Conservation (phyloP, 1,139 yeast species). For the Blastobotrys apis region DNA sequence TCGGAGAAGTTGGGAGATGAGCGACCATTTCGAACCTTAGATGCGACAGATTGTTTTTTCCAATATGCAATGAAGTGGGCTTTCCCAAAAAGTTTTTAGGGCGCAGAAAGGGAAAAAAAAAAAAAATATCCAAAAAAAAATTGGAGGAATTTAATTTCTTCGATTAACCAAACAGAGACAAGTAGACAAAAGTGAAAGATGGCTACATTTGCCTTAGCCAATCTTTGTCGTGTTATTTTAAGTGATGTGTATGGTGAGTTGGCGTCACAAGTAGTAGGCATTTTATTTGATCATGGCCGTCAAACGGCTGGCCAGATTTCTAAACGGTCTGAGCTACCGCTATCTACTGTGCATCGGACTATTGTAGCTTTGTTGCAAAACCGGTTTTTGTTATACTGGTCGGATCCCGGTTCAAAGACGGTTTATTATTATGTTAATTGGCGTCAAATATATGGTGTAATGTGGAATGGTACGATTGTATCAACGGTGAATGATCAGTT, state of each 20-base stretch:
- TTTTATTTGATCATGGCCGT: constrained; percentile 36
- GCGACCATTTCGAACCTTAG: too few relatives aligned
- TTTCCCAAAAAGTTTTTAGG: too few relatives aligned
- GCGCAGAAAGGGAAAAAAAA: too few relatives aligned
- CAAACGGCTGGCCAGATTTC: constrained; percentile 33
- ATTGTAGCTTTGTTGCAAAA: constrained; percentile 40
- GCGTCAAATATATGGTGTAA: constrained; percentile 56
- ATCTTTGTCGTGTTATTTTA: constrained; percentile 34
- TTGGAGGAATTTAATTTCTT: too few relatives aligned
- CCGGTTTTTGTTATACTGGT: constrained; percentile 40
- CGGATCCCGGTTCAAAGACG: constrained; percentile 37
- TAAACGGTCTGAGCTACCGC: constrained; percentile 29
- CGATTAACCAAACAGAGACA: too few relatives aligned
- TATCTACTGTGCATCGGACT: constrained; percentile 34
- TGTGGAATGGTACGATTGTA: constrained; percentile 77
- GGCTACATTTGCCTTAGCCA: constrained; percentile 25
- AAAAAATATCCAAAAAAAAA: too few relatives aligned
- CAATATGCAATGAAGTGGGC: too few relatives aligned
- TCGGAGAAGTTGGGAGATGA: too few relatives aligned
- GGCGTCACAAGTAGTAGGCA: constrained; percentile 35
- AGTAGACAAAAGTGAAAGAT: too few relatives aligned
- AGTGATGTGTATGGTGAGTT: constrained; percentile 38
- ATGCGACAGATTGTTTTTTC: too few relatives aligned
- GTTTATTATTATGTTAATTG: constrained; percentile 60
- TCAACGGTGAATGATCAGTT: constrained; percentile 47